Evolutionary conservation across 73 alveolate species (phyloP), one percentile per base, ranked within the genome.

Genomic region (Effrenium voratum): DNA sequence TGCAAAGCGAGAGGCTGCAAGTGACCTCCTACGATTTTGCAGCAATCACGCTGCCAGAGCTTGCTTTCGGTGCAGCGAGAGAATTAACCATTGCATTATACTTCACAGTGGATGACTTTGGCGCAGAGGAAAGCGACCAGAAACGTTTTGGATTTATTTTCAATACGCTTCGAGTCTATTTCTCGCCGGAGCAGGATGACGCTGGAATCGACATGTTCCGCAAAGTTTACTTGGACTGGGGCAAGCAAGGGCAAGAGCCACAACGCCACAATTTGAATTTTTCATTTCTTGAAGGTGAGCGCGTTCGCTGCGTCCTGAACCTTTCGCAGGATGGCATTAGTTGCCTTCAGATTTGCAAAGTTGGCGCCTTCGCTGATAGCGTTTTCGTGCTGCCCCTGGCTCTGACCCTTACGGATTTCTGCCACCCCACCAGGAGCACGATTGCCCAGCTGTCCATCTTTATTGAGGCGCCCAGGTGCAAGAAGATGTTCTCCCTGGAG

Each of bases 191-290:
- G 59, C 87, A 70, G 75, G 97, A 90, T 72, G 79, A 87, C 44
- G 95, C 95, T 59, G 95, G 95, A 13, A 87, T 87, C 57, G 95
- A 87, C 83, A 87, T 87, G 95, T 87, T 87, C 76, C 95, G 95
- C 95, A 87, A 87, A 38, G 72, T 87, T 50, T 87, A 59, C 52
- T 52, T 87, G 36, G 95, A 87, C 43, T 87, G 95, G 95, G 95
- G 95, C 50, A 50, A 82, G 50, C 52, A 82, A 16, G 76, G 75
- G 38, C 50, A 50, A 8, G 93, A 84, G 80, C 60, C 95, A 13
- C 59, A 60, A 30, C 15, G 87, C 60, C 57, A 55, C 60, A 86
- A 66, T 73, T 68, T 90, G 85, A 70, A 66, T 41, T 90, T 90
- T 43, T 90, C 97, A 6, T 90, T 90, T 57, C 36, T 90, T 55